Conservation (phyloP, 2,329 filamentous ascomycete genomes). For the Venturia carpophila region DNA sequence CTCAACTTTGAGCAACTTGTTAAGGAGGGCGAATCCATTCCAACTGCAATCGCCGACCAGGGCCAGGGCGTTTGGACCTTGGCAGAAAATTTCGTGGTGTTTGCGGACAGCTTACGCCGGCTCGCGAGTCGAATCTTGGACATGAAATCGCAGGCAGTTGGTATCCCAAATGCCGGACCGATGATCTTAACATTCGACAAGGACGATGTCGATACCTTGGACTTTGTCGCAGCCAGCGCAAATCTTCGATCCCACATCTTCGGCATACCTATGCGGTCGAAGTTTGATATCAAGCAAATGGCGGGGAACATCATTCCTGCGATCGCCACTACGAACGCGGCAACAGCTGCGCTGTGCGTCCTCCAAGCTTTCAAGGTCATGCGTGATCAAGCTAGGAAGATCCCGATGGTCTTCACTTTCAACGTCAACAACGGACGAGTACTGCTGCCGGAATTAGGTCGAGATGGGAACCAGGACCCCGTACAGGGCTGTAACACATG, state of each 20-base stretch:
- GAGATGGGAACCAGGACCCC: slow-evolving; percentile 41
- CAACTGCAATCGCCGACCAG: slow-evolving; percentile 50
- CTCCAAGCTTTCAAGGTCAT: slow-evolving; percentile 89
- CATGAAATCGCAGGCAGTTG: slow-evolving; percentile 42
- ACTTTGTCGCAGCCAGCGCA: slow-evolving; percentile 85
- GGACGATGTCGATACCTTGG: slow-evolving; percentile 87
- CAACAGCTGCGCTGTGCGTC: slow-evolving; percentile 87
- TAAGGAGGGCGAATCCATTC: slow-evolving; percentile 21
- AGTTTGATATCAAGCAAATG: slow-evolving; percentile 98
- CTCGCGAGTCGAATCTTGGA: slow-evolving; percentile 66
- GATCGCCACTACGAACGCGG: slow-evolving; percentile 96
- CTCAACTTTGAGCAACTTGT: slow-evolving; percentile 58
- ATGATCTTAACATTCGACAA: slow-evolving; percentile 81
- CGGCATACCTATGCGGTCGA: slow-evolving; percentile 76
- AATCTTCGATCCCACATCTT: slow-evolving; percentile 89
- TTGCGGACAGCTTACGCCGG: slow-evolving; percentile 72
- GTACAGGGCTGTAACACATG: slow-evolving; percentile 82
- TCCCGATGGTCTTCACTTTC: slow-evolving; percentile 81
- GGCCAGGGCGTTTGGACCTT: slow-evolving; percentile 76
- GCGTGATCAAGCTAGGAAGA: slow-evolving; percentile 58
- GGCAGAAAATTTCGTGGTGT: slow-evolving; percentile 76
- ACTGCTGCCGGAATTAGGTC: slow-evolving; percentile 48
- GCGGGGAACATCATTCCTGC: slow-evolving; percentile 98
- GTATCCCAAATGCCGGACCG: slow-evolving; percentile 39
- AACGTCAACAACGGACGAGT: slow-evolving; percentile 54